Base-by-base conservation (phyloP, 129 eudicot genomes). In the Chrysanthemum lavandulifolium region DNA sequence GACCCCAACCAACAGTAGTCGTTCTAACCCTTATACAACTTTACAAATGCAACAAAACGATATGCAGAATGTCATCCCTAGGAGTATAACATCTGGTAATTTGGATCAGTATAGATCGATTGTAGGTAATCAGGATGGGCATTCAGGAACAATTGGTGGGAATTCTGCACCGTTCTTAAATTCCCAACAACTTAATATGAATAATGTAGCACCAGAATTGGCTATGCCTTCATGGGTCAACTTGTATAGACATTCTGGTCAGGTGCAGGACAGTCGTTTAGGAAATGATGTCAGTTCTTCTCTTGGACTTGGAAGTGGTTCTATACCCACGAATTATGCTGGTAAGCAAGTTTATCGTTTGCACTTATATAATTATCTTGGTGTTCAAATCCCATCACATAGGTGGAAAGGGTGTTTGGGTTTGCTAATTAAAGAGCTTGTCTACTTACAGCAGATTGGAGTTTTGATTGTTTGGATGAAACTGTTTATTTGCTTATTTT, bases 321-420 rank as follows among this genome's bases (percentile, higher is more conserved):
- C 88, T 52, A 36, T 65, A 66, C 57, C 49, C 55, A 79, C 72
- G 58, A 81, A 74, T 60, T 58, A 69, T 73, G 69, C 80, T 48
- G 87, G 84, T 80, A 69, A 78, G 76, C 63, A 67, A 63, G 23
- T 31, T 40, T 40, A 40, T 40, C n/a, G n/a, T n/a, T n/a, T 40
- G 47, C 47, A 40, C 45, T 40, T 40, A 40, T 40, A 40, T 40
- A 40, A 40, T 40, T 40, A 2, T 40, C 2, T 40, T 40, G 10
- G 47, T 40, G 47, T 40, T 40, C 47, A 6, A 7, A 40, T 40
- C 47, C 47, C 9, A 40, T 40, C 7, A 40, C 7, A 40, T 40
- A 40, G 47, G 10, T 40, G 47, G 47, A 40, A 40, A 40, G 47
- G 47, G 65, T 65, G 66, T 74, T 74, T 31, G 43, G 29, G 21